Evolutionary conservation across 2,329 filamentous ascomycete species (phyloP), one percentile per base, ranked within the genome.

Genomic region (Drechslerella coelobrocha): DNA sequence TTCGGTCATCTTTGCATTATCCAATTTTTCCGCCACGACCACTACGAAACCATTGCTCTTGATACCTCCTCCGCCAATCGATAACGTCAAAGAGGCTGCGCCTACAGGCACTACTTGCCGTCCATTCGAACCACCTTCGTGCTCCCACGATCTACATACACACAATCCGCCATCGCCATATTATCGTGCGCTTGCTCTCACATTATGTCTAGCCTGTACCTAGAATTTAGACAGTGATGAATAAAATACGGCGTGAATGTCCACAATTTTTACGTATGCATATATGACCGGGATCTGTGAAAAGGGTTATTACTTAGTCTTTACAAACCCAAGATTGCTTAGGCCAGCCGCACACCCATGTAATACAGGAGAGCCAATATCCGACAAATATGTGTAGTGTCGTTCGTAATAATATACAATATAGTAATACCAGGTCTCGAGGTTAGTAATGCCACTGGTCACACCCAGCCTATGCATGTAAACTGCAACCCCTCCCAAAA

Each of bases 201-300:
- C 57, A 62, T 14, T 7, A 17, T 37, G 43, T 61, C 37, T 47
- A 62, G 45, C 63, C 54, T 71, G 66, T 71, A 71, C 63, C 53
- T 71, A 71, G 66, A 71, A 63, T 63, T 69, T 69, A 63, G 61
- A 62, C 60, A 69, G 66, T 71, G 59, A 53, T 34, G 47, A 61
- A 71, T 71, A 52, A 43, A 71, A 63, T 54, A 63, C 66, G 61
- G 59, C 51, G 57, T 71, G 66, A 52, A 54, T 55, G 39, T 63
- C 43, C 53, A 37, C 31, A 17, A 51, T 27, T 6, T 31, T 19
- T 12, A 12, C 12, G 29, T 31, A 31, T 31, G 12, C 12, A 12
- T 12, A n/a, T n/a, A n/a, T n/a, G n/a, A n/a, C n/a, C n/a, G n/a
- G n/a, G n/a, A n/a, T n/a, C n/a, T n/a, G n/a, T n/a, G n/a, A n/a